phyloP scores from a whole-genome alignment of 148 eudicot species.

The Chenopodium album region DNA sequence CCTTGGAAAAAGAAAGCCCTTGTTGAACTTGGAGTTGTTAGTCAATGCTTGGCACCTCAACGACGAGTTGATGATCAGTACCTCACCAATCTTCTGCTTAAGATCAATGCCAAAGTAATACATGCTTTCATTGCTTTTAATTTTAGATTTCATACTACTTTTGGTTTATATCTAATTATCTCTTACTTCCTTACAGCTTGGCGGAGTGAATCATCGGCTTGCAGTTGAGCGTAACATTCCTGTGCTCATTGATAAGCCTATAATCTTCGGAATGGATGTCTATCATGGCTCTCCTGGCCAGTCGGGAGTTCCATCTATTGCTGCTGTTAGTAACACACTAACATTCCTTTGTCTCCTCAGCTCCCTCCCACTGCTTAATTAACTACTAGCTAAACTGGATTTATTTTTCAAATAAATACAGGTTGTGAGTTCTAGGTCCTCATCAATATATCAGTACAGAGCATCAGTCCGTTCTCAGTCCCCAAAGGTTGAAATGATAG shows the following conservation, averaged over 20 bases:
- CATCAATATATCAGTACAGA: conserved; percentile 60
- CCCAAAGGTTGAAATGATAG: conserved; percentile 71
- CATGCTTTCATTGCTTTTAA: background rate
- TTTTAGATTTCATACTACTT: background rate
- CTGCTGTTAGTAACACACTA: conserved; percentile 34
- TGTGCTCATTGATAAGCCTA: conserved; percentile 33
- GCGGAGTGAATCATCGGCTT: conserved; percentile 46
- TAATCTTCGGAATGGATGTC: conserved; percentile 55
- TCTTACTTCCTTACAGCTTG: conserved; percentile 30
- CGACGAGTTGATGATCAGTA: conserved; percentile 54
- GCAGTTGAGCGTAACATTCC: conserved; percentile 40
- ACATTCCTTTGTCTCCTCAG: background rate
- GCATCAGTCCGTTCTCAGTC: conserved; percentile 72
- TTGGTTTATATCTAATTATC: background rate
- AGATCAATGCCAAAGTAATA: conserved; percentile 65
- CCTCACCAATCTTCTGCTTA: conserved; percentile 56
- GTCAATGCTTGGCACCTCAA: conserved; percentile 65
- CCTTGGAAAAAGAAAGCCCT: conserved; percentile 61
- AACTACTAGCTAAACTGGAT: too few species aligned
- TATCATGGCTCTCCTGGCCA: conserved; percentile 55
- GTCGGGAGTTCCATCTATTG: conserved; percentile 53
- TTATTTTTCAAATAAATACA: conserved; percentile 5
- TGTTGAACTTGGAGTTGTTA: conserved; percentile 47
- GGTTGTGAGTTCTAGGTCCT: conserved; percentile 74
- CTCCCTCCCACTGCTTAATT: background rate